These are phyloP conservation scores for Tausonia pullulans DNA, from an alignment of 1,284 basidiomycete species.

Conservation along the genomic window DNA sequence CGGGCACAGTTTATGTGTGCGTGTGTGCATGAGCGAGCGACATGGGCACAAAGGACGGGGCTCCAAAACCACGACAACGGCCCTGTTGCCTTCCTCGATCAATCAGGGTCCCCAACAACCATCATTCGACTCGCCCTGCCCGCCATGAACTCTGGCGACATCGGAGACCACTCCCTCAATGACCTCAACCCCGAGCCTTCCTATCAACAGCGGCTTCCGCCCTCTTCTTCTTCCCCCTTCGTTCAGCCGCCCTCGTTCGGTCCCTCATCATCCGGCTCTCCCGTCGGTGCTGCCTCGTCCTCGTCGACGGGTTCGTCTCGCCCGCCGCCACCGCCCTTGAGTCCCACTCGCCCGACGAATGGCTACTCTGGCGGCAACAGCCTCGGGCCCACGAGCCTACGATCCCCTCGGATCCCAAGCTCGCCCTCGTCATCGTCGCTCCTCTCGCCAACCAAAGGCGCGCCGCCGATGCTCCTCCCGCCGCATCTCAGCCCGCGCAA, in stretches of 20 bases:
- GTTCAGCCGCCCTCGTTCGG: no score
- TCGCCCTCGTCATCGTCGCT: conserved; percentile 4
- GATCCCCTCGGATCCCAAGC: background rate
- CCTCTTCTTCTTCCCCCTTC: background rate
- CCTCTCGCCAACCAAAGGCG: background rate
- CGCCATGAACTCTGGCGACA: background rate
- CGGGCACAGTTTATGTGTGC: no score
- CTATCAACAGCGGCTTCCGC: background rate
- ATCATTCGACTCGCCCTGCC: no score
- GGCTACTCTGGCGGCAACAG: background rate
- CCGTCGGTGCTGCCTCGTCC: background rate
- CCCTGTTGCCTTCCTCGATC: no score
- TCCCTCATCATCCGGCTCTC: background rate
- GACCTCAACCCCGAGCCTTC: background rate
- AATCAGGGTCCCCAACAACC: no score
- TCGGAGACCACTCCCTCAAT: conserved; percentile 1
- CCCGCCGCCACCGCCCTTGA: background rate
- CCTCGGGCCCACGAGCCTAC: background rate
- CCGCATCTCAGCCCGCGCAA: background rate
- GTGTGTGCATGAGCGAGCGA: no score
- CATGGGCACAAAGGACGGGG: no score
- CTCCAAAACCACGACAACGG: no score
- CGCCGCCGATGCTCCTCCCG: background rate
- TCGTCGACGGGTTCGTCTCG: background rate
- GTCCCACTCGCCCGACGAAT: background rate